Base-by-base conservation (phyloP, 768 basidiomycete genomes). In the Cystofilobasidium capitatum region DNA sequence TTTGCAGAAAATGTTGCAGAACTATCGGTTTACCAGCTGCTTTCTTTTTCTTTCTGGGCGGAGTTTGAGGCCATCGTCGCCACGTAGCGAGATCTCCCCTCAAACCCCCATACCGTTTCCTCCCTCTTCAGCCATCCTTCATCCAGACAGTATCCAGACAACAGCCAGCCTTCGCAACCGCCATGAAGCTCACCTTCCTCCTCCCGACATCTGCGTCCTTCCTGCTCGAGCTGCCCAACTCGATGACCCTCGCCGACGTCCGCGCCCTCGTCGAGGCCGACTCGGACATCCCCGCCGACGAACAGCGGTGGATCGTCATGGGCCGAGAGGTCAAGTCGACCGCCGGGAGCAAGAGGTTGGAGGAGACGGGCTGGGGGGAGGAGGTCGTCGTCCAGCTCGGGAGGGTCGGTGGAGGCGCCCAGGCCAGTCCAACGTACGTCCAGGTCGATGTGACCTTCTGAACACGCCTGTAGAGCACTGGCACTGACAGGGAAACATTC, bases 161-260 rank as follows among this genome's bases (percentile, higher is more conserved):
- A 6, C 12, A 10, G 8, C 57, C 39, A n/a, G 58, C 22, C 42
- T 8, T 44, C 37, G 47, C n/a, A n/a, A n/a, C n/a, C n/a, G n/a
- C 17, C 12, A 69, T 64, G 62, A 69, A 69, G 37, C 62, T 69
- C 37, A 69, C 62, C 45, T 69, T 68, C 54, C 60, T 69, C 47
- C 55, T 57, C 13, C 17, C 61, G 5, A n/a, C 42, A 0, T 42
- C 47, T 0, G 39, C 33, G 8, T 59, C 57, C 3, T 69, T 59
- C 63, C 49, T 64, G n/a, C 62, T 69, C 62, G 68, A 69, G 42
- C 37, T 64, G 9, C 58, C 63, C 16, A 29, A 33, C 6, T 55
- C 58, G 20, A 69, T 69, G 68, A 47, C 63, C 4, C 33, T 69
- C 35, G 57, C 33, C 24, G 62, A 64, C 31, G 42, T 63, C 62